Evolutionary conservation across 202 grass and related monocot species (phyloP).

Genomic region (Carex sylvatica): DNA sequence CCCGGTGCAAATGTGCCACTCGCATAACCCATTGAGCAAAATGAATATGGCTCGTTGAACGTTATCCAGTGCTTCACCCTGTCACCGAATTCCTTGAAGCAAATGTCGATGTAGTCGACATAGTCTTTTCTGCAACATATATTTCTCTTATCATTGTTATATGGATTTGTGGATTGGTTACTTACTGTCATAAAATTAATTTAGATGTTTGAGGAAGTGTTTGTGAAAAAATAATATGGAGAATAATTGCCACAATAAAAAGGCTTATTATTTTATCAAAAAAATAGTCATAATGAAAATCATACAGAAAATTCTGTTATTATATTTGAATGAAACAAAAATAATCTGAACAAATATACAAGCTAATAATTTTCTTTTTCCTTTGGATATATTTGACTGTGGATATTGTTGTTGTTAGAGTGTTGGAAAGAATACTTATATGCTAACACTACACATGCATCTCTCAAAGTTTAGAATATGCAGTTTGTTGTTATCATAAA

Average conservation of each 20-base stretch:
- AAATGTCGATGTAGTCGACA: conserved; percentile 26
- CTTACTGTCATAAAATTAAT: not conserved
- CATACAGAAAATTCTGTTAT: too few species aligned
- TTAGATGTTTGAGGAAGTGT: not conserved
- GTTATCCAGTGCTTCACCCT: conserved; percentile 52
- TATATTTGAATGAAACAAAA: too few species aligned
- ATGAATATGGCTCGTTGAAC: conserved; percentile 42
- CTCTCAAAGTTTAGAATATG: not conserved
- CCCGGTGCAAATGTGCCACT: conserved; percentile 20
- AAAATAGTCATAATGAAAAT: too few species aligned
- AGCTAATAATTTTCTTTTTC: too few species aligned
- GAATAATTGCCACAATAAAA: too few species aligned
- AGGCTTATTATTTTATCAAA: too few species aligned
- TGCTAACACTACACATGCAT: not conserved
- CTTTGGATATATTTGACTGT: too few species aligned
- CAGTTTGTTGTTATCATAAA: not conserved
- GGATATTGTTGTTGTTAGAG: not conserved
- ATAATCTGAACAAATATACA: too few species aligned
- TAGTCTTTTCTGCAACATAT: conserved; percentile 30
- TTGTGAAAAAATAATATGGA: not conserved
- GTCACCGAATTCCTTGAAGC: conserved; percentile 43
- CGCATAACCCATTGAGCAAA: conserved; percentile 17
- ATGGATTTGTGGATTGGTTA: not conserved
- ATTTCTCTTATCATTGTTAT: not conserved
- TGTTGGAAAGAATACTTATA: not conserved